Conservation (phyloP, 495 filamentous ascomycete genomes). For the Pseudoneurospora amorphoporcata region DNA sequence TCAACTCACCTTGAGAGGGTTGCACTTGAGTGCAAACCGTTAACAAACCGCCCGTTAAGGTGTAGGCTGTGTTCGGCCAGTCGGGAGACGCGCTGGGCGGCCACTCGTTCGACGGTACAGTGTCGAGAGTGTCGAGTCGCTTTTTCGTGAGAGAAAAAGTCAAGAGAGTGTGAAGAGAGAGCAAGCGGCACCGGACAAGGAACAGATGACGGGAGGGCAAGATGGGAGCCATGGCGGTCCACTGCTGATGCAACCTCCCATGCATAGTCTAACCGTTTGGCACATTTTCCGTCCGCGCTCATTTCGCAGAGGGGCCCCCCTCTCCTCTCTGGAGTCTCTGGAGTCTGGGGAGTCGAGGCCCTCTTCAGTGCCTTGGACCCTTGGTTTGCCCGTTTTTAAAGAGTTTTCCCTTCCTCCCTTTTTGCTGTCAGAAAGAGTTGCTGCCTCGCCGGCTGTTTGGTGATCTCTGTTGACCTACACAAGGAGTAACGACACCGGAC, state of each 20-base stretch:
- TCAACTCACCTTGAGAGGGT: not conserved
- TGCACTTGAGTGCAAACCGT: not conserved
- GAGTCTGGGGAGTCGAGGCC: not conserved
- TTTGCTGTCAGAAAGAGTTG: not conserved
- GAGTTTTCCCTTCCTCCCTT: not conserved
- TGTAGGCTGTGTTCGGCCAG: not conserved
- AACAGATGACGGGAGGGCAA: conserved; percentile 2
- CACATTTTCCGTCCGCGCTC: conserved; percentile 16
- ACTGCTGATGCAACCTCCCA: conserved; percentile 17
- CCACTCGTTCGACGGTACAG: conserved; percentile 1
- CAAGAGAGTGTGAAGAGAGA: not conserved
- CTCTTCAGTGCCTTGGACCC: not conserved
- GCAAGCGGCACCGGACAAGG: not conserved
- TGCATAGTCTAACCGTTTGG: conserved; percentile 8
- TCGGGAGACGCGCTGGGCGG: conserved; percentile 12
- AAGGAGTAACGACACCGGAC: not conserved
- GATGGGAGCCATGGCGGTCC: conserved; percentile 4
- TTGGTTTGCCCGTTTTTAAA: not conserved
- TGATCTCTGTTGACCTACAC: not conserved
- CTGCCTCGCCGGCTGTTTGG: not conserved
- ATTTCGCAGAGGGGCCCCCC: conserved; percentile 13
- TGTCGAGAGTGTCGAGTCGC: not conserved
- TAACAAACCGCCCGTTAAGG: not conserved
- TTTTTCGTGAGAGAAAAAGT: not conserved
- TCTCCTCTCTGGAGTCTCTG: not conserved